Evolutionary conservation across 805 yeast species (phyloP).

Genomic region (Ogataea philodendri): DNA sequence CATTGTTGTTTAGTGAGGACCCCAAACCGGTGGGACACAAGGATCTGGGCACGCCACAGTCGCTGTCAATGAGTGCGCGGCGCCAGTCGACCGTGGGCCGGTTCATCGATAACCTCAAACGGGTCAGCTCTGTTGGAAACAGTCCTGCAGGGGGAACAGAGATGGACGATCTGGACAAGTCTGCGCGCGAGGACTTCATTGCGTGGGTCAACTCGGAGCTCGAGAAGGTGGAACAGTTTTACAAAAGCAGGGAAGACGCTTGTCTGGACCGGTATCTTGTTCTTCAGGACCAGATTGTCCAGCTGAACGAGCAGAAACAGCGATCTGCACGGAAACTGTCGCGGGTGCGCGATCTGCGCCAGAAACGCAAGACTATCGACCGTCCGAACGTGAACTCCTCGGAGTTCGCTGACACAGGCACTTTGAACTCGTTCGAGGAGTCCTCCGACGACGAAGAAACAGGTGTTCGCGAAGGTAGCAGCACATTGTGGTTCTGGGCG

Average conservation of each 20-base stretch:
- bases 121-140: slow-evolving; percentile 15
- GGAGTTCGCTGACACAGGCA: slow-evolving; percentile 2
- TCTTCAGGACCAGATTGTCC: slow-evolving; percentile 67
- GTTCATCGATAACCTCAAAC: slow-evolving; percentile 14
- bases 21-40: neutral
- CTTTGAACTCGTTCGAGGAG: slow-evolving; percentile 11
- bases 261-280: slow-evolving; percentile 57
- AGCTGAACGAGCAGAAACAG: slow-evolving; percentile 53
- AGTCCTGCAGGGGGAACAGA: slow-evolving; percentile 22
- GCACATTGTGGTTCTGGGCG: slow-evolving; percentile 19
- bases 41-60: neutral
- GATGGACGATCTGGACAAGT: slow-evolving; percentile 33
- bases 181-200: slow-evolving; percentile 50
- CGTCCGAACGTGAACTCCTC: neutral
- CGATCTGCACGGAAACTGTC: slow-evolving; percentile 22
- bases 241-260: slow-evolving; percentile 56
- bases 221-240: slow-evolving; percentile 59
- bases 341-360: slow-evolving; percentile 14
- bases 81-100: slow-evolving; percentile 28
- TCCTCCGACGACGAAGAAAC: slow-evolving; percentile 17
- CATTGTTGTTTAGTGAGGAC: slow-evolving; percentile 4
- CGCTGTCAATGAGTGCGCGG: slow-evolving; percentile 7
- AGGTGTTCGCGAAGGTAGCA: slow-evolving; percentile 7
- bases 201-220: slow-evolving; percentile 67
- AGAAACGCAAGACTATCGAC: slow-evolving; percentile 5